A percentile compares a stretch with the other conserved stretches of the same genome.
Conservation (phyloP, 2,329 filamentous ascomycete genomes). For the Dothidotthia symphoricarpi region DNA sequence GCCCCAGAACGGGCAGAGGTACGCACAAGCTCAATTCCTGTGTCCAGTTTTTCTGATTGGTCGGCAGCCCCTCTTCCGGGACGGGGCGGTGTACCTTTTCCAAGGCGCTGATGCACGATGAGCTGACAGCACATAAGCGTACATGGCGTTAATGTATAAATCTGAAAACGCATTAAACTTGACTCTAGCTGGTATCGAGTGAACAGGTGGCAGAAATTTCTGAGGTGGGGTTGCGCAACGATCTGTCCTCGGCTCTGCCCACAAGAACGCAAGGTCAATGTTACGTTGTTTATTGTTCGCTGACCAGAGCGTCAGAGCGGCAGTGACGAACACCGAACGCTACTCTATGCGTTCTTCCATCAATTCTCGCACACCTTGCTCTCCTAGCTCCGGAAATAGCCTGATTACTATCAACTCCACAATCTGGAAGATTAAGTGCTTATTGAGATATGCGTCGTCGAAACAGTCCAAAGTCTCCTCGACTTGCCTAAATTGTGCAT, state of each 20-base stretch:
- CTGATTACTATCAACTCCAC: slow-evolving; percentile 79
- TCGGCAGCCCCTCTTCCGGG: slow-evolving; percentile 25
- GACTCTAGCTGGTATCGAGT: background rate
- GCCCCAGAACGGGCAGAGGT: slow-evolving; percentile 12
- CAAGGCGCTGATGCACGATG: slow-evolving; percentile 25
- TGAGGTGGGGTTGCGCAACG: too few relatives aligned
- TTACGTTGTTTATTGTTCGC: too few relatives aligned
- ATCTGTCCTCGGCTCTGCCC: too few relatives aligned
- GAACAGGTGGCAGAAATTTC: too few relatives aligned
- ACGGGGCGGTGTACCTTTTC: slow-evolving; percentile 27
- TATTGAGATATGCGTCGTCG: slow-evolving; percentile 84
- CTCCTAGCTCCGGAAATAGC: slow-evolving; percentile 78
- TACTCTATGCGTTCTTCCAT: slow-evolving; percentile 67
- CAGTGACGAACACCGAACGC: slow-evolving; percentile 8
- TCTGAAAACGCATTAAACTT: slow-evolving; percentile 2
- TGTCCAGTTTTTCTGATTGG: slow-evolving; percentile 29
- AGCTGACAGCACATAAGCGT: slow-evolving; percentile 28
- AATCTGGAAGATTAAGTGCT: slow-evolving; percentile 79
- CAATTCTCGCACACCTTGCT: slow-evolving; percentile 68
- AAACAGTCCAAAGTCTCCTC: slow-evolving; percentile 68
- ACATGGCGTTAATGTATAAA: slow-evolving; percentile 10
- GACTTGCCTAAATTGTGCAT: slow-evolving; percentile 60
- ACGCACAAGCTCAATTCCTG: slow-evolving; percentile 20
- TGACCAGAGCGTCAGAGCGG: too few relatives aligned
- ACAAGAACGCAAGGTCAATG: too few relatives aligned